Percentiles rank a stretch among this genome's conserved stretches.
Evolutionary conservation across 1,284 basidiomycete species (phyloP).

Genomic region (Sporisorium iseilematis-ciliati): DNA sequence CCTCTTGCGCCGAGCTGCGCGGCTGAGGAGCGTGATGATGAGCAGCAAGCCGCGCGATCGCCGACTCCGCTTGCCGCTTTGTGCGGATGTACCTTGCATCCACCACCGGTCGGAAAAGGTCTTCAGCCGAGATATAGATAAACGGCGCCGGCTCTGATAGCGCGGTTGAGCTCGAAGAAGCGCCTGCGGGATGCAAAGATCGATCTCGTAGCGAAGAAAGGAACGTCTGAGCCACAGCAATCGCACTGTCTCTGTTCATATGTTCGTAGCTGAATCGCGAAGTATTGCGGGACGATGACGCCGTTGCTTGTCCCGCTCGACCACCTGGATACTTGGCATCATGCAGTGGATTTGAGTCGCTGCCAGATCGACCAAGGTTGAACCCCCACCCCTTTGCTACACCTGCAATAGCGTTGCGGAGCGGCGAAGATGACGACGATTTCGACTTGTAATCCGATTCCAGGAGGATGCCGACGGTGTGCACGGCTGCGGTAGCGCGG

Average conservation of each 20-base stretch:
- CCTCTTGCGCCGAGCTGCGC: slow-evolving; percentile 57
- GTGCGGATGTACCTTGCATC: slow-evolving; percentile 86
- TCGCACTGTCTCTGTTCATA: slow-evolving; percentile 80
- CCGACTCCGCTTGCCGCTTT: slow-evolving; percentile 87
- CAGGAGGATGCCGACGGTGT: slow-evolving; percentile 92
- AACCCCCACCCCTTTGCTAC: slow-evolving; percentile 70
- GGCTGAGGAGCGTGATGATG: slow-evolving; percentile 86
- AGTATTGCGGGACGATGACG: slow-evolving; percentile 4
- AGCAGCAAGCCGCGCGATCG: slow-evolving; percentile 72
- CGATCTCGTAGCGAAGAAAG: slow-evolving; percentile 70
- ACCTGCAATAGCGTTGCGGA: slow-evolving; percentile 51
- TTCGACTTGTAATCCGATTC: slow-evolving; percentile 82
- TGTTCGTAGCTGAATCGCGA: slow-evolving; percentile 75
- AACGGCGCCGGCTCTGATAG: slow-evolving; percentile 75
- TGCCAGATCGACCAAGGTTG: slow-evolving; percentile 46
- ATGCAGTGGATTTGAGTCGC: slow-evolving; percentile 66
- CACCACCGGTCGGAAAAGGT: slow-evolving; percentile 87
- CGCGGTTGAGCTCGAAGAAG: slow-evolving; percentile 3
- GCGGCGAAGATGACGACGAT: slow-evolving; percentile 20
- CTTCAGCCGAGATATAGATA: slow-evolving; percentile 93
- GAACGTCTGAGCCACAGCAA: slow-evolving; percentile 68
- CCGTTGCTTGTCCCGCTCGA: not conserved
- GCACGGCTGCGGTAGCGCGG: slow-evolving; percentile 82
- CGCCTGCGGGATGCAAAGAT: slow-evolving; percentile 10
- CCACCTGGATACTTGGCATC: slow-evolving; percentile 35